Evolutionary conservation across 768 basidiomycete species (phyloP).

Genomic region (Hysterangium stoloniferum): DNA sequence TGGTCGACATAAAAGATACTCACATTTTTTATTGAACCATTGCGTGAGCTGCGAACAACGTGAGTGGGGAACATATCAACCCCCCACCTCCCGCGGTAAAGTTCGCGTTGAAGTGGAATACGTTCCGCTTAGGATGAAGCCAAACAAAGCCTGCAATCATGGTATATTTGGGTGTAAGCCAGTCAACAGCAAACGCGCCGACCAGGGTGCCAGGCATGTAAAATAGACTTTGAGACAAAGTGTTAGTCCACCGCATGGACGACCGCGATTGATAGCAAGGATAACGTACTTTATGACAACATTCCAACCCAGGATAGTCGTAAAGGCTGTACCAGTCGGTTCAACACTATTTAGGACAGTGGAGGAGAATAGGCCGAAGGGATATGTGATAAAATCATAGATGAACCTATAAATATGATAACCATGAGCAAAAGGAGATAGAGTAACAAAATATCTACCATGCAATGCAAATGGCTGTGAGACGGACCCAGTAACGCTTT

Average conservation of each 20-base stretch:
- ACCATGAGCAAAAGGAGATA: background rate
- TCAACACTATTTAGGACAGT: slow-evolving; percentile 47
- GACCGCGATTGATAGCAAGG: slow-evolving; percentile 9
- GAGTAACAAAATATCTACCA: slow-evolving; percentile 42
- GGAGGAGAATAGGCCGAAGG: slow-evolving; percentile 78
- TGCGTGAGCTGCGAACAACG: no score
- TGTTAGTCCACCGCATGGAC: no score
- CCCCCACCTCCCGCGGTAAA: no score
- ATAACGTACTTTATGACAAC: slow-evolving; percentile 68
- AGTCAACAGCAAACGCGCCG: slow-evolving; percentile 30
- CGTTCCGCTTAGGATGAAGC: slow-evolving; percentile 32
- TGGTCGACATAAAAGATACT: no score
- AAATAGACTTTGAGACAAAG: slow-evolving; percentile 25
- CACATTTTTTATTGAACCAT: no score
- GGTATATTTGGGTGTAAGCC: slow-evolving; percentile 21
- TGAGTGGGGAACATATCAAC: no score
- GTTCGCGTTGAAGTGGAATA: no score
- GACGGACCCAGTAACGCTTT: slow-evolving; percentile 69
- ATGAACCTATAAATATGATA: slow-evolving; percentile 52
- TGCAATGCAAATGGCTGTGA: slow-evolving; percentile 65
- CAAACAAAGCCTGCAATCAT: slow-evolving; percentile 30
- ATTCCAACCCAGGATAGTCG: slow-evolving; percentile 73
- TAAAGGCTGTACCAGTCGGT: slow-evolving; percentile 40
- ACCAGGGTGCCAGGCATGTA: slow-evolving; percentile 34
- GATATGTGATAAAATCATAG: slow-evolving; percentile 72